phyloP scores from a whole-genome alignment of 139 green algal species.

The Tetratostichococcus sp. region DNA sequence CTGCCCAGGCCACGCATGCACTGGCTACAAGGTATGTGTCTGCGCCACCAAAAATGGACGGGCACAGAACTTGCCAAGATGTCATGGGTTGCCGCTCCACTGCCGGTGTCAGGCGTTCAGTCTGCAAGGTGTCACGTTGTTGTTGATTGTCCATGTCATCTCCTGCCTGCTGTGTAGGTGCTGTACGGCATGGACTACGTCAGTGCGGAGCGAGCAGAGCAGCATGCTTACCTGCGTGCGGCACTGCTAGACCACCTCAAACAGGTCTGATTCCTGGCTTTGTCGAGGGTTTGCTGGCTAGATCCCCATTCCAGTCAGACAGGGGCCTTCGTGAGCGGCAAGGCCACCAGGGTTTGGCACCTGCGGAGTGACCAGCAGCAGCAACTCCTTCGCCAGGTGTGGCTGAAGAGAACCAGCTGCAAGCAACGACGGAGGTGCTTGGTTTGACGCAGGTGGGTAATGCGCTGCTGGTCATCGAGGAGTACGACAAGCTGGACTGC shows the following conservation, averaged over 20 bases:
- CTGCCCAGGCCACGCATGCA: conserved; percentile 62
- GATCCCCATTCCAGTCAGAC: no score
- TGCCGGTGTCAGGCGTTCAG: no score
- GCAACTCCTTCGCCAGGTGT: no score
- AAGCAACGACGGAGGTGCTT: no score
- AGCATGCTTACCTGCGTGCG: conserved; percentile 44
- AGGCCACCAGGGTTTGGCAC: no score
- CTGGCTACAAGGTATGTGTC: conserved; percentile 63
- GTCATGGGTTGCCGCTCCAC: no score
- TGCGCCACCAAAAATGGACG: background rate
- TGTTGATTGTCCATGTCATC: no score
- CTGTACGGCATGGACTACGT: conserved; percentile 79
- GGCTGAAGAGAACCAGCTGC: no score
- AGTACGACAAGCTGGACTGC: conserved; percentile 95
- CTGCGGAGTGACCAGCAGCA: no score
- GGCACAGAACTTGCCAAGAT: background rate
- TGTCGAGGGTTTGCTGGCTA: no score
- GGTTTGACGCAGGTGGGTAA: conserved; percentile 1
- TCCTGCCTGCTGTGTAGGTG: background rate
- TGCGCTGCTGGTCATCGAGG: conserved; percentile 85
- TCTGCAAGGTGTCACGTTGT: no score
- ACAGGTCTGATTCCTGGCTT: conserved; percentile 2
- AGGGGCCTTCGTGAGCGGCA: no score
- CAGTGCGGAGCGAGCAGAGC: conserved; percentile 34
- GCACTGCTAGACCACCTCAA: conserved; percentile 60